phyloP scores from a whole-genome alignment of 225 moss, liverwort and hornwort species.

The Climacium dendroides region DNA sequence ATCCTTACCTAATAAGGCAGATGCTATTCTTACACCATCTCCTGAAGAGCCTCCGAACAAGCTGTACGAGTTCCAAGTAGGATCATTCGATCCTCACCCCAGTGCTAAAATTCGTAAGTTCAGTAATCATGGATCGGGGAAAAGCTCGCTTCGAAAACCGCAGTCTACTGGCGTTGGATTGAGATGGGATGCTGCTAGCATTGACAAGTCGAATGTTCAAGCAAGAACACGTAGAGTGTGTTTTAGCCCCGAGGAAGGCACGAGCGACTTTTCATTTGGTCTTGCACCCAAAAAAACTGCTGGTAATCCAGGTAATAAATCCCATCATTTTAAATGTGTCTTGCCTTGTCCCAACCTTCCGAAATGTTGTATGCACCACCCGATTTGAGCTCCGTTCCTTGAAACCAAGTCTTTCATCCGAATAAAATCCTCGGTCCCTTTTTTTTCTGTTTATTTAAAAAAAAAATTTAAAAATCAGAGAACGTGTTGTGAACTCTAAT shows the following conservation, averaged over 20 bases:
- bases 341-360: neutral
- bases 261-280: conserved; percentile 20
- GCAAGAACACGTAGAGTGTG: neutral
- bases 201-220: neutral
- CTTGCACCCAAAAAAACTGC: neutral
- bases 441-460: neutral
- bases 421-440: neutral
- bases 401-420: no score
- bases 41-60: neutral
- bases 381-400: neutral
- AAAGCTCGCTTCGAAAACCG: conserved; percentile 3
- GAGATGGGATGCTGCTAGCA: neutral
- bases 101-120: conserved; percentile 7
- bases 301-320: neutral
- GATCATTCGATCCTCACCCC: neutral
- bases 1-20: conserved; percentile 31
- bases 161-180: neutral
- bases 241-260: conserved; percentile 22
- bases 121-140: neutral
- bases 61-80: conserved; percentile 9
- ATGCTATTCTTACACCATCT: neutral
- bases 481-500: neutral
- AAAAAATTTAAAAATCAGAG: no score
- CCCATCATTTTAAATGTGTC: neutral
- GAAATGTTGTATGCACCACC: neutral